phyloP scores from a whole-genome alignment of 169 alveolate species.

The Ichthyophthirius multifiliis region DNA sequence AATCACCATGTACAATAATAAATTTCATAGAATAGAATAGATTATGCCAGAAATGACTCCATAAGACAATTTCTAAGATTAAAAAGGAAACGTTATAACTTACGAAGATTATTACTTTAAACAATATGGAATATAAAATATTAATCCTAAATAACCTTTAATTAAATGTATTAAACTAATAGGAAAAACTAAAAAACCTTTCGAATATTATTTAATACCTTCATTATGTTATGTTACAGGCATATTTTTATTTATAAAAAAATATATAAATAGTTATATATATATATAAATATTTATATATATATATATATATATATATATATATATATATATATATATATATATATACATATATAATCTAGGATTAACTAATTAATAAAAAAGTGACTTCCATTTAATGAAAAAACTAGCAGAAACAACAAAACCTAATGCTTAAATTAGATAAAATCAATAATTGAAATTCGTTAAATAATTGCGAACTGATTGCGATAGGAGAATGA shows the following conservation, averaged over 20 bases:
- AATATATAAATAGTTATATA: background rate
- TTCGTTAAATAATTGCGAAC: background rate
- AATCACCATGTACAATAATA: slow-evolving; percentile 61
- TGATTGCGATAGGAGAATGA: background rate
- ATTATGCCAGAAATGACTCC: slow-evolving; percentile 54
- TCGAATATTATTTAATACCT: slow-evolving; percentile 66
- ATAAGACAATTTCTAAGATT: slow-evolving; percentile 41
- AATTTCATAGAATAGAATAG: slow-evolving; percentile 51
- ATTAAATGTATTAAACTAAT: slow-evolving; percentile 38
- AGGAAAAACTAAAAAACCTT: slow-evolving; percentile 46
- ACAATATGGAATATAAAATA: slow-evolving; percentile 42
- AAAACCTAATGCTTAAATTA: slow-evolving; percentile 49
- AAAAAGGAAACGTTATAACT: slow-evolving; percentile 47
- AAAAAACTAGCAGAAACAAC: slow-evolving; percentile 62
- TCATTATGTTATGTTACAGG: slow-evolving; percentile 75
- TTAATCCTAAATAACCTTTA: slow-evolving; percentile 51
- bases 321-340: too few relatives aligned
- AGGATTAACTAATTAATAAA: slow-evolving; percentile 70
- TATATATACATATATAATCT: too few relatives aligned
- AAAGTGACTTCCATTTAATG: slow-evolving; percentile 64
- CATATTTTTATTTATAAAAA: background rate
- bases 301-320: too few relatives aligned
- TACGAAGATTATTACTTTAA: slow-evolving; percentile 41
- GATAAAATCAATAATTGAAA: slow-evolving; percentile 42
- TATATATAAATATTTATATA: background rate